Conservation (phyloP, 371 early-diverging fungal species). For the Lichtheimia ramosa region DNA sequence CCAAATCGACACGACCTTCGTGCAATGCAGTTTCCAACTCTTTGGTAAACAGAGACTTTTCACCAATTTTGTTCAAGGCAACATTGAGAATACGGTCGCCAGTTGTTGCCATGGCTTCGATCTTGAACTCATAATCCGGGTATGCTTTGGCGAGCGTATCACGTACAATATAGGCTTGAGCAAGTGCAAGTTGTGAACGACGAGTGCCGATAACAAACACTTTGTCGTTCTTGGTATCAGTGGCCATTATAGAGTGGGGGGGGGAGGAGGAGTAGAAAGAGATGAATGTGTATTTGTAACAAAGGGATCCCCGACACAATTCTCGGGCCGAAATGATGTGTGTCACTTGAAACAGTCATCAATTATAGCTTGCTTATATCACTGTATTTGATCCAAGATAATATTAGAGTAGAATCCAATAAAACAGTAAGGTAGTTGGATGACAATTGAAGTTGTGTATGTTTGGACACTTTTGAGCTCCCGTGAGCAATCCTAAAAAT, state of each 20-base stretch:
- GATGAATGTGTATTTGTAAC: no score
- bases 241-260: conserved; percentile 4
- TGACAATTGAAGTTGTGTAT: no score
- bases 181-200: conserved; percentile 89
- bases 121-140: conserved; percentile 48
- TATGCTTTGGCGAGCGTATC: conserved; percentile 50
- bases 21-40: conserved; percentile 87
- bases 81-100: conserved; percentile 86
- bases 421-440: no score
- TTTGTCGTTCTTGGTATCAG: conserved; percentile 1
- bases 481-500: no score
- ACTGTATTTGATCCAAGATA: no score
- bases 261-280: not conserved
- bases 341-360: no score
- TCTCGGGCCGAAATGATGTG: no score
- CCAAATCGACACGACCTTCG: conserved; percentile 75
- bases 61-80: conserved; percentile 91
- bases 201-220: conserved; percentile 70
- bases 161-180: conserved; percentile 82
- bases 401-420: no score
- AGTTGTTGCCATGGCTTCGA: conserved; percentile 81
- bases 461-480: no score
- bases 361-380: no score
- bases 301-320: no score
- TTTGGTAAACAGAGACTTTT: conserved; percentile 92